Percentiles rank a stretch among this genome's conserved stretches.
Evolutionary conservation across 179 eudicot genomes (phyloP).

Genomic region (Actinidia arguta): DNA sequence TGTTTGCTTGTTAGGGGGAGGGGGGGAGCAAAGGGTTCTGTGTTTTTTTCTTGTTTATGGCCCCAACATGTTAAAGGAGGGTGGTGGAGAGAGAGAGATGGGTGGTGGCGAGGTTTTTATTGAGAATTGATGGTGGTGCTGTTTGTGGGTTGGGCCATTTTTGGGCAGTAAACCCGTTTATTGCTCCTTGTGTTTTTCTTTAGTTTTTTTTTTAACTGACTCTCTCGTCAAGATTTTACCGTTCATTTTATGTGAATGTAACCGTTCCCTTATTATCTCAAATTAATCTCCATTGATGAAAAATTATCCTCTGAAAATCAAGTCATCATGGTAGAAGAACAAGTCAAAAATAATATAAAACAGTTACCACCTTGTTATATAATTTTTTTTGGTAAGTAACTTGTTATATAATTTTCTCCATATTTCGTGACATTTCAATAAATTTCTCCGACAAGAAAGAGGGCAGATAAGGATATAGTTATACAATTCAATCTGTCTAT

Average conservation of each 20-base stretch:
- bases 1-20: background rate
- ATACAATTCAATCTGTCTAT: too few species aligned
- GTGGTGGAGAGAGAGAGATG: background rate
- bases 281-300: background rate
- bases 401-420: too few species aligned
- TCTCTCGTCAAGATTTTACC: background rate
- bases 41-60: background rate
- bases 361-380: too few species aligned
- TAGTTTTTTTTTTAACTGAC: conserved; percentile 4
- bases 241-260: background rate
- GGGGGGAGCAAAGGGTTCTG: background rate
- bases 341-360: too few species aligned
- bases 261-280: background rate
- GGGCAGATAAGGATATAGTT: too few species aligned
- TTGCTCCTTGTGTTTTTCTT: conserved; percentile 15
- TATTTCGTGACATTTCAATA: too few species aligned
- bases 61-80: conserved; percentile 10
- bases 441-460: too few species aligned
- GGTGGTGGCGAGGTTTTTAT: conserved; percentile 15
- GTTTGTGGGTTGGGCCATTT: conserved; percentile 7
- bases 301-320: too few species aligned
- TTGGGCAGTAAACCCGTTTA: background rate
- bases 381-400: too few species aligned
- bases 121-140: background rate
- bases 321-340: too few species aligned